Evolutionary conservation across 2,329 filamentous ascomycete species (phyloP), one percentile per base, ranked within the genome.

Genomic region (Xylariales sp.): DNA sequence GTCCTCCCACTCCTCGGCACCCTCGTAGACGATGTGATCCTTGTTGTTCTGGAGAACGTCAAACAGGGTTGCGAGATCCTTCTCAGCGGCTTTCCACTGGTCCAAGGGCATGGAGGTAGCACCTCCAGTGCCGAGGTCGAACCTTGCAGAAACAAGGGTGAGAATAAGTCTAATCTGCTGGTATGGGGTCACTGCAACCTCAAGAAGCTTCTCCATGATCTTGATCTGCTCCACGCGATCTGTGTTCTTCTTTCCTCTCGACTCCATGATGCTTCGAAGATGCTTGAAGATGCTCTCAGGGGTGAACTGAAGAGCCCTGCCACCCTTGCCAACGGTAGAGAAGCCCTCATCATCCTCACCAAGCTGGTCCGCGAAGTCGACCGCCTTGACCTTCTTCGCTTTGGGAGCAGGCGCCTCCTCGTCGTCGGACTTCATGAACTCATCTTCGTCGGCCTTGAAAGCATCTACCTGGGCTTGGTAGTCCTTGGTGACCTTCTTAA

Each of bases 281-380:
- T 97, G 89, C 75, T 98, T 98, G 64, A 97, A 85, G 58, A 98
- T 98, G 63, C 90, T 93, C 72, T 98, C 93, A 16, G 91, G 86
- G 11, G 94, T 98, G 66, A 95, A 97, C 55, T 87, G 83, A 41
- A 97, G 74, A 37, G 88, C 81, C 63, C 88, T 88, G 49, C 93
- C 93, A 52, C 90, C 88, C 62, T 87, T 87, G 44, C 88, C 88
- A 47, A 98, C 88, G 15, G 83, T 88, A 29, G 83, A 81, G 61
- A 96, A 98, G 43, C 89, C 93, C 53, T 89, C 87, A 45, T 94
- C 87, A 48, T 88, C 88, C 21, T 71, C 81, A 13, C n/a, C 27
- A 11, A 70, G 62, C 30, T 66, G 60, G 33, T 73, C 72, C n/a
- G 75, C 70, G 39, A 67, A 67, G 32, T 74, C 61, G 13, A 72